A percentile compares a stretch with the other conserved stretches of the same genome.
Conservation (phyloP, 139 green algal genomes). For the Picochlorum sp. region DNA sequence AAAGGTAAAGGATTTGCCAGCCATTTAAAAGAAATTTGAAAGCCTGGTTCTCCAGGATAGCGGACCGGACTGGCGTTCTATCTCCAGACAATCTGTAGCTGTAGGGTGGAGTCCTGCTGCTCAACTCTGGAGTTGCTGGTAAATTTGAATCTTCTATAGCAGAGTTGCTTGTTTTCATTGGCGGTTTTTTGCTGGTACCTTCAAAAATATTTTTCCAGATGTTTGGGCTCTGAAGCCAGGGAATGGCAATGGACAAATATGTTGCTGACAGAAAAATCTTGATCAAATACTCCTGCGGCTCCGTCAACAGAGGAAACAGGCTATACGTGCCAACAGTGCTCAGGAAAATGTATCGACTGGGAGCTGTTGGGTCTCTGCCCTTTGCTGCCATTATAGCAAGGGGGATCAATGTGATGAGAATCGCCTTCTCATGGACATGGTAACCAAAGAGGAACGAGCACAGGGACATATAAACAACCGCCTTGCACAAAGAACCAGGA, state of each 20-base stretch:
- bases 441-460: slow-evolving; percentile 83
- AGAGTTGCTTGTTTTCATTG: too few species aligned
- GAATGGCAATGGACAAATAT: slow-evolving; percentile 18
- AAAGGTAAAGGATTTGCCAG: slow-evolving; percentile 27
- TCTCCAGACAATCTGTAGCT: too few species aligned
- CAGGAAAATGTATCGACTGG: slow-evolving; percentile 40
- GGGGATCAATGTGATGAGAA: slow-evolving; percentile 58
- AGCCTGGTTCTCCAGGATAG: too few species aligned
- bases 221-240: too few species aligned
- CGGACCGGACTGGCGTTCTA: too few species aligned
- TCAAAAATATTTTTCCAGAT: too few species aligned
- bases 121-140: too few species aligned
- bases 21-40: too few species aligned
- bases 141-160: too few species aligned
- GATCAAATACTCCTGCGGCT: slow-evolving; percentile 57
- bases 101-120: too few species aligned
- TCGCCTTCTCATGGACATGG: slow-evolving; percentile 96
- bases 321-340: slow-evolving; percentile 37
- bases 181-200: too few species aligned
- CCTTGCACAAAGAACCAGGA: slow-evolving; percentile 11
- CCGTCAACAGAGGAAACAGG: slow-evolving; percentile 75
- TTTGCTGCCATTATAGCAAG: slow-evolving; percentile 18
- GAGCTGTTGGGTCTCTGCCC: not conserved
- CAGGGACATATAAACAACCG: slow-evolving; percentile 43
- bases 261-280: slow-evolving; percentile 50